Evolutionary conservation across 352 stramenopile species (phyloP).

Genomic region (Peronosclerospora sorghi): DNA sequence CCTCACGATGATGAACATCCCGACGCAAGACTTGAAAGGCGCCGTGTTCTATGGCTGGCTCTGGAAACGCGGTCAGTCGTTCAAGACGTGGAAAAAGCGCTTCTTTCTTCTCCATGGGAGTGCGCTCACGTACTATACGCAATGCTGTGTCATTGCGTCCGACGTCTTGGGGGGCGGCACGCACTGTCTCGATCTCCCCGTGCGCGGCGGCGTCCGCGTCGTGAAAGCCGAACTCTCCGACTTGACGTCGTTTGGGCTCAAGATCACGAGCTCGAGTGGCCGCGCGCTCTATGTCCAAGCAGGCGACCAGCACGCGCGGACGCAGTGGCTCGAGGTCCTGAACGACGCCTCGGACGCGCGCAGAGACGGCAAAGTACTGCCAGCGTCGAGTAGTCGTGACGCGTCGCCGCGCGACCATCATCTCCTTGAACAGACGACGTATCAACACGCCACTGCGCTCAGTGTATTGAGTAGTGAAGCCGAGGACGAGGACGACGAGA

Average conservation of each 20-base stretch:
- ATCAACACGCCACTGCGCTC: no score
- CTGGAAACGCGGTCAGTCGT: conserved; percentile 60
- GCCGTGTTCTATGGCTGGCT: conserved; percentile 64
- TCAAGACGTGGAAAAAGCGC: conserved; percentile 76
- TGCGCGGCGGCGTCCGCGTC: conserved; percentile 45
- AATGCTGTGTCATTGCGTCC: conserved; percentile 54
- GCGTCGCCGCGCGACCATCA: no score
- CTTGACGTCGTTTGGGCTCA: conserved; percentile 44
- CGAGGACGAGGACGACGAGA: conserved; percentile 26
- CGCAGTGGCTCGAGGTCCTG: conserved; percentile 48
- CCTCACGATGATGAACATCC: conserved; percentile 53
- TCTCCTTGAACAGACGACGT: no score
- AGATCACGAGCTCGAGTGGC: conserved; percentile 49
- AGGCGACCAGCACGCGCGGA: conserved; percentile 30
- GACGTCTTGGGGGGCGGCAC: conserved; percentile 37
- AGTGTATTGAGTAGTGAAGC: conserved; percentile 43
- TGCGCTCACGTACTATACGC: conserved; percentile 60
- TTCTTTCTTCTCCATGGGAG: conserved; percentile 62
- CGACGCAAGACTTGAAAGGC: conserved; percentile 43
- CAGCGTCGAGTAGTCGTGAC: no score
- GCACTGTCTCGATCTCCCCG: conserved; percentile 46
- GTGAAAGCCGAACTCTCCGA: conserved; percentile 27
- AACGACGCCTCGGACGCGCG: conserved; percentile 29
- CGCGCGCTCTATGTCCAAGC: conserved; percentile 48
- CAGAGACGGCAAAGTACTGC: no score